phyloP scores from a whole-genome alignment of 768 basidiomycete genomes.

The Leucosporidium scottii region DNA sequence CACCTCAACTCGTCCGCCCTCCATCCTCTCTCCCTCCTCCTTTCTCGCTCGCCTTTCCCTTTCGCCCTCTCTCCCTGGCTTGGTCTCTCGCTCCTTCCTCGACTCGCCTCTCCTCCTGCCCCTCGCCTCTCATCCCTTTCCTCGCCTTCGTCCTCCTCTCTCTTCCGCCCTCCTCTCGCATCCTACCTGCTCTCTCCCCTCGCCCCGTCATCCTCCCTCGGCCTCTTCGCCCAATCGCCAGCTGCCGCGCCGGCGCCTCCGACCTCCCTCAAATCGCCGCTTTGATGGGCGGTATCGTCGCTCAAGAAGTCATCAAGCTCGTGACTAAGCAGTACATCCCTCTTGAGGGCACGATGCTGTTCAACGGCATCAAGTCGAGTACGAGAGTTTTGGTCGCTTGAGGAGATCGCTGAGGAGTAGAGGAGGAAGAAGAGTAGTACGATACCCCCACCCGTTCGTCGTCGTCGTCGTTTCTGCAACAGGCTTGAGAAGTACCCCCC shows the following conservation, averaged over 20 bases:
- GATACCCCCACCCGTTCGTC: too few relatives aligned
- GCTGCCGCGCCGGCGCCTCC: slow-evolving; percentile 64
- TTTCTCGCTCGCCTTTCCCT: not conserved
- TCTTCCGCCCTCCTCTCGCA: too few relatives aligned
- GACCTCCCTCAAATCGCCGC: slow-evolving; percentile 91
- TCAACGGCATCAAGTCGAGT: slow-evolving; percentile 2
- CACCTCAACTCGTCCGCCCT: too few relatives aligned
- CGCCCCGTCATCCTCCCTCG: not conserved
- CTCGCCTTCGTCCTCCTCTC: not conserved
- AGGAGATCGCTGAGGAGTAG: not conserved
- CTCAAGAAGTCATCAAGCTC: slow-evolving; percentile 95
- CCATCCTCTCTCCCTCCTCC: not conserved
- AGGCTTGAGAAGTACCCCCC: too few relatives aligned
- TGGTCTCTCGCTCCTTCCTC: not conserved
- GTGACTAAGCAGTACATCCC: slow-evolving; percentile 94
- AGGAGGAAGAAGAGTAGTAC: too few relatives aligned
- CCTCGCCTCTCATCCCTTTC: not conserved
- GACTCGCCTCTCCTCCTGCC: not conserved
- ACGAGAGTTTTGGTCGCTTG: not conserved
- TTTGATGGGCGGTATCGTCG: slow-evolving; percentile 84
- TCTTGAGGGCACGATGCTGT: slow-evolving; percentile 41
- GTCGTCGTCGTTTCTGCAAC: too few relatives aligned
- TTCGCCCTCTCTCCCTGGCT: not conserved
- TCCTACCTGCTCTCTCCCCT: not conserved
- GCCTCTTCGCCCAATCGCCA: slow-evolving; percentile 37